phyloP scores from a whole-genome alignment of 257 asterid genomes.

The Jasminum sambac region DNA sequence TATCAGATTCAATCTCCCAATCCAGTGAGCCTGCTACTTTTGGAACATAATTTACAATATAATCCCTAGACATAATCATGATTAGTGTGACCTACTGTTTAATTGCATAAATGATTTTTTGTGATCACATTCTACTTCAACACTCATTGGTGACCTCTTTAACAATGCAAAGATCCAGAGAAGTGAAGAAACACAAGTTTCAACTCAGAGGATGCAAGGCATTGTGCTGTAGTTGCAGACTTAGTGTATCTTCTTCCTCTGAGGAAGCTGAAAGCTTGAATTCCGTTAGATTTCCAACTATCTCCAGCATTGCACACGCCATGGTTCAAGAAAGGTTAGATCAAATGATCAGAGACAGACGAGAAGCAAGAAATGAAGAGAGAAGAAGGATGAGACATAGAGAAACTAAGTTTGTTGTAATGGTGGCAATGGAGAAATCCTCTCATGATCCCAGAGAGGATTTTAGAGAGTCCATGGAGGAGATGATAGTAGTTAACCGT shows the following conservation, averaged over 20 bases:
- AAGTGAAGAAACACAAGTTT: conserved; percentile 48
- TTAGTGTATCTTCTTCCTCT: conserved; percentile 52
- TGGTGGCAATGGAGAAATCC: conserved; percentile 77
- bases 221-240: conserved; percentile 62
- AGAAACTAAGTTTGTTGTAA: conserved; percentile 50
- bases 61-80: conserved; percentile 56
- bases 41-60: conserved; percentile 25
- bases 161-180: conserved; percentile 47
- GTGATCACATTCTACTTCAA: conserved; percentile 32
- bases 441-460: conserved; percentile 70
- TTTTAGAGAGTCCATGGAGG: conserved; percentile 68
- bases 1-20: conserved; percentile 31
- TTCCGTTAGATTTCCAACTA: conserved; percentile 38
- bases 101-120: conserved; percentile 39
- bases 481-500: conserved; percentile 53
- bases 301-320: conserved; percentile 72
- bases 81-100: conserved; percentile 41
- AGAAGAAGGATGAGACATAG: conserved; percentile 31
- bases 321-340: conserved; percentile 79
- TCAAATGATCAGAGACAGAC: conserved; percentile 54
- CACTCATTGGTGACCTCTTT: conserved; percentile 29
- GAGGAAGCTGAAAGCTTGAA: conserved; percentile 53
- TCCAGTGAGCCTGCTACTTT: conserved; percentile 40
- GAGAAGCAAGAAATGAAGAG: conserved; percentile 28
- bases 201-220: conserved; percentile 44